phyloP scores from a whole-genome alignment of 2,329 filamentous ascomycete genomes.

The Colletotrichum chlorophyti region DNA sequence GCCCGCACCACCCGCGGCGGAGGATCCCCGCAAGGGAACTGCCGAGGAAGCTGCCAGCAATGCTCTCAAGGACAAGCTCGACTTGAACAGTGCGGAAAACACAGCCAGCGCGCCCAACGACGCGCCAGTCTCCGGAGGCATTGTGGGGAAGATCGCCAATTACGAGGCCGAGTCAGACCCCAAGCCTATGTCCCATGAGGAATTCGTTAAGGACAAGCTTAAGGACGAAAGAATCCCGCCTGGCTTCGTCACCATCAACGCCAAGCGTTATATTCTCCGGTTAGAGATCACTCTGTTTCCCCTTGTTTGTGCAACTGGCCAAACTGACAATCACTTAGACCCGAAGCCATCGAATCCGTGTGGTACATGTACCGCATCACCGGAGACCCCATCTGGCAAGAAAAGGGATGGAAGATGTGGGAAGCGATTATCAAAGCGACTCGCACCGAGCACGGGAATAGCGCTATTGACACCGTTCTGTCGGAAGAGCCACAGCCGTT shows the following conservation, averaged over 20 bases:
- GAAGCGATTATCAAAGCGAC: constrained; percentile 72
- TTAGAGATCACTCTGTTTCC: constrained; percentile 49
- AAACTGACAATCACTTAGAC: constrained; percentile 52
- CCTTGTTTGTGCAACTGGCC: constrained; percentile 17
- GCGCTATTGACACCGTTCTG: constrained; percentile 72
- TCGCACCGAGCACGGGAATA: constrained; percentile 70
- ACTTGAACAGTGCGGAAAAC: constrained; percentile 29
- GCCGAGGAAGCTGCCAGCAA: constrained; percentile 29
- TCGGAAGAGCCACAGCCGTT: constrained; percentile 46
- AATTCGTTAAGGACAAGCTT: constrained; percentile 58
- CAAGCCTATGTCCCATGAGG: constrained; percentile 57
- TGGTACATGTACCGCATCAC: constrained; percentile 94
- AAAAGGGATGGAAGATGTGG: constrained; percentile 90
- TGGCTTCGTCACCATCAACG: constrained; percentile 56
- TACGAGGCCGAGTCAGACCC: constrained; percentile 38
- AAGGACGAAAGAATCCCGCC: constrained; percentile 51
- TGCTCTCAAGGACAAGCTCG: constrained; percentile 33
- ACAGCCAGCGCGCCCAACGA: constrained; percentile 23
- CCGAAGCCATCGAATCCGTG: constrained; percentile 86
- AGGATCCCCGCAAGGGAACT: constrained; percentile 24
- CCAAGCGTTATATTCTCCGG: constrained; percentile 66
- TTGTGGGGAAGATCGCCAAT: constrained; percentile 35
- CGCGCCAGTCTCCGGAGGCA: constrained; percentile 30
- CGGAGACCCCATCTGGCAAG: constrained; percentile 75
- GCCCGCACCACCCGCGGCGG: constrained; percentile 19